Evolutionary conservation across 495 filamentous ascomycete species (phyloP).

Genomic region (Podospora comata): DNA sequence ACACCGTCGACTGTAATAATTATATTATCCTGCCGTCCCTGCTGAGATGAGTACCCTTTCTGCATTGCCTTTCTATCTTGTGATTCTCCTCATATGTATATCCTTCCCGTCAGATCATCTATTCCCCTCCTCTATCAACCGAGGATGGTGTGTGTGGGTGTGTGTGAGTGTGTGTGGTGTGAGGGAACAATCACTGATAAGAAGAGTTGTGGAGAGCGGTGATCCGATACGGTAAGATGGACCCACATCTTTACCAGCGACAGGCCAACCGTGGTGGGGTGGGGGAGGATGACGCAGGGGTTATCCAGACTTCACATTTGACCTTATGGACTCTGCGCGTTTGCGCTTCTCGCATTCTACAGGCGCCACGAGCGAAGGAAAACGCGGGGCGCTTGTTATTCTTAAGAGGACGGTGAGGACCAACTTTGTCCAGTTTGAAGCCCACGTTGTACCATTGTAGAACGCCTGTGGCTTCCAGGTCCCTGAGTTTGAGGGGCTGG

Average conservation of each 20-base stretch:
- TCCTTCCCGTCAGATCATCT: too few relatives aligned
- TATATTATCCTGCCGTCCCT: neutral
- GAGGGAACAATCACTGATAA: neutral
- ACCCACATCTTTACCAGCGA: neutral
- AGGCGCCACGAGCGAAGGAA: neutral
- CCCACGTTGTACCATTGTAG: too few relatives aligned
- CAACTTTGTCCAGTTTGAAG: too few relatives aligned
- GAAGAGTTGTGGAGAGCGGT: neutral
- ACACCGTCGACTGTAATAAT: neutral
- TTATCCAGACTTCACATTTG: neutral
- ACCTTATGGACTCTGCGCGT: neutral
- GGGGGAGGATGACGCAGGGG: neutral
- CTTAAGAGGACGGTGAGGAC: too few relatives aligned
- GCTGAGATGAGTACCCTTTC: neutral
- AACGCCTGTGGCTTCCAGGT: too few relatives aligned
- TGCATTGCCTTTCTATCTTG: neutral
- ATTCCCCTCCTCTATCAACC: too few relatives aligned
- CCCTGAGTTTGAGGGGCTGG: neutral
- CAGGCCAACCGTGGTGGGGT: neutral
- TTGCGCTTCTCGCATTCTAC: neutral
- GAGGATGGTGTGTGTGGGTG: too few relatives aligned
- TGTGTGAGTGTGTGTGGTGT: neutral
- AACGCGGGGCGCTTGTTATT: neutral
- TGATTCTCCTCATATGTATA: neutral
- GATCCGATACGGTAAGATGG: neutral